Evolutionary conservation across 2,329 filamentous ascomycete species (phyloP), one percentile per base, ranked within the genome.

Genomic region (Coniochaeta pulveracea): DNA sequence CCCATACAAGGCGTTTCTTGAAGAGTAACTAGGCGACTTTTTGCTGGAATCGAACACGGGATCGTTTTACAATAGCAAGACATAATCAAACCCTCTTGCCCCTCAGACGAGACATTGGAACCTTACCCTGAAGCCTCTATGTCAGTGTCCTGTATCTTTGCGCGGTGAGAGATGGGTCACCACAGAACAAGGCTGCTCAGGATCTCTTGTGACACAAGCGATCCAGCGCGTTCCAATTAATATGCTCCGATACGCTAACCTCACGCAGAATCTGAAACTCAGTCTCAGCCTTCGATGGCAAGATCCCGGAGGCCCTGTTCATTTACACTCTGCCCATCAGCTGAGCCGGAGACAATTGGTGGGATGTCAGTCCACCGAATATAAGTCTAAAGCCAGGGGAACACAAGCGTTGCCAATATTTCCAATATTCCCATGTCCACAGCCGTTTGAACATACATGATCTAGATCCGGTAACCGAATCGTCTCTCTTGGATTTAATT

Each of bases 11-110:
- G 28, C 28, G 18, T 31, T 31, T 31, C 10, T 21, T 31, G 11
- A 21, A 15, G 22, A 21, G 6, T 19, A 14, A 14, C 17, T 31
- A 22, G 28, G 28, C 28, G 28, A 31, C 28, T 21, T 6, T 30
- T 31, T 31, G 14, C 28, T 31, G 28, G 22, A 31, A 31, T 31
- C 19, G 18, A 31, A 31, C 18, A n/a, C n/a, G n/a, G n/a, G n/a
- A 31, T 31, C 24, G 10, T 10, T 31, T 19, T 21, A 7, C 11
- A 12, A 31, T 4, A 6, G 18, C 18, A 22, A 19, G 4, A 29
- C 8, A 23, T 23, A 8, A n/a, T 21, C 18, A 14, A 31, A 19
- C n/a, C n/a, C n/a, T n/a, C n/a, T n/a, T n/a, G n/a, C n/a, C n/a
- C n/a, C n/a, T n/a, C n/a, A n/a, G n/a, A n/a, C n/a, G n/a, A n/a